Base-by-base conservation (phyloP, 371 early-diverging fungal genomes). In the Saksenaea vasiformis region DNA sequence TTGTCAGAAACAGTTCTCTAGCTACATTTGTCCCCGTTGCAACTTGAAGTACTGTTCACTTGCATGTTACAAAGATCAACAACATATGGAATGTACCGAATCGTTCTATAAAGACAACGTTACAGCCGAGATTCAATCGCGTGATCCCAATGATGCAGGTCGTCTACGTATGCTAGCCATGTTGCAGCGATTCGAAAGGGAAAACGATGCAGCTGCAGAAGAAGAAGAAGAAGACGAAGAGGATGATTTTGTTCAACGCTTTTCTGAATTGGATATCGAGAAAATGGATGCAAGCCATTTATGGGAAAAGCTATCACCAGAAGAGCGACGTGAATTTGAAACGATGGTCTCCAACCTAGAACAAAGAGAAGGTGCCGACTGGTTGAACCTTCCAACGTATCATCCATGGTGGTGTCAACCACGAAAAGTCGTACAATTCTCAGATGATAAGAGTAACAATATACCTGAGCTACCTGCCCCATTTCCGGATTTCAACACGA, bases 11-110 rank as follows among this genome's bases (percentile, higher is more conserved):
- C 82, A 85, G 26, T 72, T 78, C 31, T 78, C 78, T 56, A 84
- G 83, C 34, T 91, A 91, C 61, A 84, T 84, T 13, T 91, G 91
- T 62, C 91, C 91, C 35, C 78, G 88, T 44, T 91, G 91, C 58
- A 87, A 91, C 66, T 72, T 90, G 19, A 67, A 79, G 28, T 91
- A 91, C 54, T 91, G 91, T 63, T 87, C 88, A 4, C 54, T 91
- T 10, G 54, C 73, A 2, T 91, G 91, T 55, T 91, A 90, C 67
- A 88, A 87, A 65, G 78, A 86, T 61, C 26, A 63, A 13, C 47
- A 70, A n/a, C 79, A 82, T 61, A 74, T 76, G 10, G 69, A 72
- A 17, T 91, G 91, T 66, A 89, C 89, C 11, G 90, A 91, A 62
- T 76, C 83, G 0, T 91, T 91, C 56, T 90, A 90, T 65, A 82